Evolutionary conservation across 805 yeast genomes (phyloP).

Genomic region (Kodamaea sagamina): DNA sequence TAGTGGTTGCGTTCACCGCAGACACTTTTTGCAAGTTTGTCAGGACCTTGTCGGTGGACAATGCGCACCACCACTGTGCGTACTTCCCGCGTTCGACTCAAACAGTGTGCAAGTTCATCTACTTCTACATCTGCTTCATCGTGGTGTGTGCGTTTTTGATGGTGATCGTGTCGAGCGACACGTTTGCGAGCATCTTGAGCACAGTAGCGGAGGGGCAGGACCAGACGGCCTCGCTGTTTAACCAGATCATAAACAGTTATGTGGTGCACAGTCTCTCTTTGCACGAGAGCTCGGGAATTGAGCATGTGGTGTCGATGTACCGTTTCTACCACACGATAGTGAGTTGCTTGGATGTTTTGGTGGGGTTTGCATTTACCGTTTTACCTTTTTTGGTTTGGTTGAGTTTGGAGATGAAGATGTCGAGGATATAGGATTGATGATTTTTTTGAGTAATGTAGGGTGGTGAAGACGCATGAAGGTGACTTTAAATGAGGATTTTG

Average conservation of each 20-base stretch:
- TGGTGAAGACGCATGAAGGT: no score
- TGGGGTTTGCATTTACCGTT: slow-evolving; percentile 21
- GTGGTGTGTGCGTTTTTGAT: slow-evolving; percentile 15
- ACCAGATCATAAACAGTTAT: slow-evolving; percentile 21
- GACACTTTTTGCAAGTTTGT: slow-evolving; percentile 16
- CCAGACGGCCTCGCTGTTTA: slow-evolving; percentile 17
- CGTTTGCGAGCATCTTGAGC: slow-evolving; percentile 21
- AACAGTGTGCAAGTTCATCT: slow-evolving; percentile 22
- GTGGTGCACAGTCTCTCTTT: slow-evolving; percentile 11
- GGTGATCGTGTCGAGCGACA: slow-evolving; percentile 23
- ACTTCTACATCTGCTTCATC: slow-evolving; percentile 25
- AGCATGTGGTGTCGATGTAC: slow-evolving; percentile 11
- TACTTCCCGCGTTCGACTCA: slow-evolving; percentile 19
- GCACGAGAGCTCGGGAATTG: neutral
- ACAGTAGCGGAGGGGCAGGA: slow-evolving; percentile 8
- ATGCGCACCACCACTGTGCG: slow-evolving; percentile 16
- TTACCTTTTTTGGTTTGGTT: slow-evolving; percentile 28
- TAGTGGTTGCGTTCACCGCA: slow-evolving; percentile 17
- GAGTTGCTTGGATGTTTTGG: slow-evolving; percentile 22
- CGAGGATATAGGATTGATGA: no score
- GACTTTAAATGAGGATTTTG: no score
- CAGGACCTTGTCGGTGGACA: slow-evolving; percentile 14
- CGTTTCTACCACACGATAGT: slow-evolving; percentile 15
- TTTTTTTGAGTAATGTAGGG: no score
- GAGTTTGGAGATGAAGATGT: slow-evolving; percentile 18